Percentiles rank a stretch among this genome's conserved stretches.
Evolutionary conservation across 164 flowering plant species (phyloP).

Genomic region (Chloranthus sessilifolius): DNA sequence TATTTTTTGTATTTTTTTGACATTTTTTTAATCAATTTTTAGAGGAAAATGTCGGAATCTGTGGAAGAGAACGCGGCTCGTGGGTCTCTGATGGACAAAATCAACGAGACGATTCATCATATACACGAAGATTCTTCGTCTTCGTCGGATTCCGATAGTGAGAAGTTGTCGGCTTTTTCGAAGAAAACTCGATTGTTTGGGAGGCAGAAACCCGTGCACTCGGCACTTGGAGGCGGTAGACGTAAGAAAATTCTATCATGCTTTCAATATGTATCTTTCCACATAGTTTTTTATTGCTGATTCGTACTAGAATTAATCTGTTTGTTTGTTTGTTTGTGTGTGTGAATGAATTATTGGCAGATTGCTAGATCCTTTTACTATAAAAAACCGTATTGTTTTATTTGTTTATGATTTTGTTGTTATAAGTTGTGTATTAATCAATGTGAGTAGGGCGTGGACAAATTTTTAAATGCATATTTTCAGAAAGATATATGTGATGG

Average conservation of each 20-base stretch:
- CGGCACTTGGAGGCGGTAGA: conserved; percentile 69
- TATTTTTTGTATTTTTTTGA: not conserved
- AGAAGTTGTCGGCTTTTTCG: conserved; percentile 26
- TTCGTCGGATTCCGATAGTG: conserved; percentile 42
- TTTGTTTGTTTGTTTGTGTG: no score
- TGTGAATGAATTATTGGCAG: no score
- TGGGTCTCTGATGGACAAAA: conserved; percentile 21
- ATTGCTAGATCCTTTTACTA: no score
- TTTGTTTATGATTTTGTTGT: no score
- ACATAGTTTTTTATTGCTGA: no score
- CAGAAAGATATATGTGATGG: no score
- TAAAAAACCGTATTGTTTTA: no score
- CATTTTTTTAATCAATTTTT: not conserved
- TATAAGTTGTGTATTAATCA: no score
- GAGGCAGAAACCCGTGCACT: conserved; percentile 63
- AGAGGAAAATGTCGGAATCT: conserved; percentile 20
- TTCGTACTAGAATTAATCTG: no score
- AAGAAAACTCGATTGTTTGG: conserved; percentile 54
- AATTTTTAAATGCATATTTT: no score
- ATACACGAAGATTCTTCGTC: conserved; percentile 37
- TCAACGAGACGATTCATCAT: conserved; percentile 16
- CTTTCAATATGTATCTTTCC: no score
- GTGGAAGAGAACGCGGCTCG: conserved; percentile 6
- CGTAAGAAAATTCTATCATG: conserved; percentile 34
- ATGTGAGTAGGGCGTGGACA: no score